Evolutionary conservation across 2,329 filamentous ascomycete genomes (phyloP), one percentile per base, ranked within the genome.

Genomic region (Didymella pinodella): DNA sequence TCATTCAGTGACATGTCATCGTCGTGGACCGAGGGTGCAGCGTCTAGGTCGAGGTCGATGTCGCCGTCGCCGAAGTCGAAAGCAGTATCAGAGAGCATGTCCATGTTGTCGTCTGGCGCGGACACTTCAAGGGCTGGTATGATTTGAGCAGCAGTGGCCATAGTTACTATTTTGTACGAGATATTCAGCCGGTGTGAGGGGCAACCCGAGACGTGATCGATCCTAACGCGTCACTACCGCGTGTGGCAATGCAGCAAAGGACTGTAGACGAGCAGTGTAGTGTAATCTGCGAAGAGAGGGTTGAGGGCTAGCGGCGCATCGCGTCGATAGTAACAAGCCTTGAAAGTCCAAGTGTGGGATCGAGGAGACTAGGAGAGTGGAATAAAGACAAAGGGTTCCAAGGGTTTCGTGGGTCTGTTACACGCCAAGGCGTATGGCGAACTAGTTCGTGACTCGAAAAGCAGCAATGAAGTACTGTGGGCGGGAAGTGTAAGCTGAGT

Each of bases 1-100:
- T 89, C 87, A 65, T 86, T 82, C 48, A 86, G 78, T 52, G 86
- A 85, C 57, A 81, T 84, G 59, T 88, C 81, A 61, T 88, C 81
- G 26, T 75, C 72, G 8, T 60, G 44, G 10, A 57, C 49, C 14
- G 68, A 62, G 36, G 62, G 65, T 51, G 65, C 64, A 29, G 69
- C 64, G 12, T 71, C 74, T 76, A 59, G 83, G 64, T 87, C 85
- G 60, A 88, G 80, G 64, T 89, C 86, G 60, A 89, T 86, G 57
- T 86, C 84, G 54, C 85, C 83, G 54, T 86, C 83, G 50, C 79
- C 79, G 52, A 84, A 81, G 43, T 73, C 74, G 46, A 77, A 65
- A 34, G 75, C 80, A 56, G 75, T 68, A 25, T 82, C 79, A 41
- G 83, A 79, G 67, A 84, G 79, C 68, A 88, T 79, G 62, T 86